Percentiles rank a stretch among this genome's conserved stretches.
Conservation (phyloP, 2,329 filamentous ascomycete genomes). For the Chaetomium sp. region DNA sequence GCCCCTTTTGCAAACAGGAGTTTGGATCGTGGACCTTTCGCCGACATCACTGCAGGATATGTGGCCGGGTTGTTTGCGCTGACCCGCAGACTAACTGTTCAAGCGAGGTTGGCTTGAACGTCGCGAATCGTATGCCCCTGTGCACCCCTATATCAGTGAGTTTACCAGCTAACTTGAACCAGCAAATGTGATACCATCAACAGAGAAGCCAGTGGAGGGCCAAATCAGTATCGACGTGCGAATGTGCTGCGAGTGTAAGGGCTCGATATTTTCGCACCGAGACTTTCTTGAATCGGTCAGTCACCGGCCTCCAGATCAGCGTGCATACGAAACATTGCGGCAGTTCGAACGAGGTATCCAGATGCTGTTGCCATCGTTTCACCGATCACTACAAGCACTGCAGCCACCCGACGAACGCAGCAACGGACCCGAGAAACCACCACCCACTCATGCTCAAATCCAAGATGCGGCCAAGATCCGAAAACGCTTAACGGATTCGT, state of each 20-base stretch:
- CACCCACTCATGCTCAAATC: constrained; percentile 59
- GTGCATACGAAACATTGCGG: constrained; percentile 72
- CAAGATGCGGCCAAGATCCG: constrained; percentile 82
- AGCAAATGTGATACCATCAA: constrained; percentile 29
- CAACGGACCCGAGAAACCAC: constrained; percentile 34
- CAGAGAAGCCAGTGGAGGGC: constrained; percentile 29
- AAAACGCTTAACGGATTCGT: constrained; percentile 83
- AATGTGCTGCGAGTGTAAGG: constrained; percentile 84
- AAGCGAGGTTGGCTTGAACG: constrained; percentile 71
- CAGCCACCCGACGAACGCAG: constrained; percentile 47
- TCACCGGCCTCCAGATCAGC: constrained; percentile 65
- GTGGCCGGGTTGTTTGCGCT: constrained; percentile 86
- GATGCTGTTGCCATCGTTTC: constrained; percentile 74
- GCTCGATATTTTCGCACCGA: constrained; percentile 55
- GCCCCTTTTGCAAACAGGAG: constrained; percentile 93
- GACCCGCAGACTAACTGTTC: constrained; percentile 82
- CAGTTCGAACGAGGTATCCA: constrained; percentile 87
- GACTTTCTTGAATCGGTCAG: constrained; percentile 69
- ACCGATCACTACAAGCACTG: constrained; percentile 64
- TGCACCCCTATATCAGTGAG: neutral
- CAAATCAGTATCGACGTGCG: constrained; percentile 72
- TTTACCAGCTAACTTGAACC: neutral
- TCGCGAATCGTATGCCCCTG: constrained; percentile 45
- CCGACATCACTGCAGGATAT: constrained; percentile 89
- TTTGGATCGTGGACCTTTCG: constrained; percentile 91